Evolutionary conservation across 176 grass and related monocot genomes (phyloP).

Genomic region (Paspalum notatum): DNA sequence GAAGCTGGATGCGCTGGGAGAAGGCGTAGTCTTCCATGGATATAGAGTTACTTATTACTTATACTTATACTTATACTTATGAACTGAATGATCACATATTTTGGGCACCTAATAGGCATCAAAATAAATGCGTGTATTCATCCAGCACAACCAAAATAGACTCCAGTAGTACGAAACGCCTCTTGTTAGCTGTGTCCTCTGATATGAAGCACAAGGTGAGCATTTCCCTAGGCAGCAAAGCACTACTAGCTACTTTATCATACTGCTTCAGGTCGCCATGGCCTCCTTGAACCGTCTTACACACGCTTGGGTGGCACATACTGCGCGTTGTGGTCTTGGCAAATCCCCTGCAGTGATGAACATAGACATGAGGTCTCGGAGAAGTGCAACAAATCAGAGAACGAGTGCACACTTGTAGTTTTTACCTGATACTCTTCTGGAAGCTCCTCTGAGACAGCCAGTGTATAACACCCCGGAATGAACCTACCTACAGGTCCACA

Average conservation of each 20-base stretch:
- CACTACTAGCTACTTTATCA: neutral
- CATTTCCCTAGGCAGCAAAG: neutral
- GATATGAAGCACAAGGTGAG: neutral
- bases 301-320: slow-evolving; percentile 81
- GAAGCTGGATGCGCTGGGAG: too few species aligned
- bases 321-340: slow-evolving; percentile 78
- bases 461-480: slow-evolving; percentile 96
- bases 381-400: neutral
- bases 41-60: too few species aligned
- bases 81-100: neutral
- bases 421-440: slow-evolving; percentile 92
- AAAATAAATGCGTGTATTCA: neutral
- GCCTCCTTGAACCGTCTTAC: neutral
- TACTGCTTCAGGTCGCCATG: neutral
- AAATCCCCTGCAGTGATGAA: slow-evolving; percentile 59
- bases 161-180: neutral
- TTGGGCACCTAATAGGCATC: neutral
- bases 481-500: slow-evolving; percentile 65
- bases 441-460: slow-evolving; percentile 91
- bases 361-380: neutral
- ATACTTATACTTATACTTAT: too few species aligned
- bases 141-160: neutral
- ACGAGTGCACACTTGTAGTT: neutral
- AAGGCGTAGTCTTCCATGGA: too few species aligned
- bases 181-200: neutral